phyloP scores from a whole-genome alignment of 257 asterid genomes.

The Solanum microdontum region DNA sequence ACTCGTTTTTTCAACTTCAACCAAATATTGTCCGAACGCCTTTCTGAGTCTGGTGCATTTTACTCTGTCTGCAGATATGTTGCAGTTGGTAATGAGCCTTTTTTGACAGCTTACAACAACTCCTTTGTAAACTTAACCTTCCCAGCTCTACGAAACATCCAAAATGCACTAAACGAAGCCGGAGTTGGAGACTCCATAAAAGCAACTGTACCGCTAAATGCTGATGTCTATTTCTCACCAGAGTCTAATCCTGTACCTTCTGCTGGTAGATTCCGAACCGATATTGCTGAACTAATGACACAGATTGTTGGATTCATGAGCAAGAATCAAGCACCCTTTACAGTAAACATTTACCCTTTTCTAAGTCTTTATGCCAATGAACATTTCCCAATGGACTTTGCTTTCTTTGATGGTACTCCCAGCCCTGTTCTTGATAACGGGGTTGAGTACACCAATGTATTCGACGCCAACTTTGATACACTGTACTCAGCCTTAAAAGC shows the following conservation, averaged over 20 bases:
- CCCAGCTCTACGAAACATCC: conserved; percentile 32
- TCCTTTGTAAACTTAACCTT: conserved; percentile 28
- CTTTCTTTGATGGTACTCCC: conserved; percentile 32
- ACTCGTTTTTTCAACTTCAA: neutral
- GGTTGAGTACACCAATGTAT: conserved; percentile 24
- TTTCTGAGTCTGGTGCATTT: neutral
- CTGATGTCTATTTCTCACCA: conserved; percentile 32
- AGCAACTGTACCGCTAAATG: conserved; percentile 37
- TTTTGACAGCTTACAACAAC: conserved; percentile 24
- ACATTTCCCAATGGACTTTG: conserved; percentile 32
- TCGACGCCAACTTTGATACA: conserved; percentile 39
- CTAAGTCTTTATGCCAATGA: conserved; percentile 26
- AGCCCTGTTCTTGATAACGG: conserved; percentile 21
- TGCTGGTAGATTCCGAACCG: conserved; percentile 28
- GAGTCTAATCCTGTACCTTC: conserved; percentile 23
- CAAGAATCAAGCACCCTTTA: conserved; percentile 31
- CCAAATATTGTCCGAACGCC: neutral
- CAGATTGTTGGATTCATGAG: conserved; percentile 30
- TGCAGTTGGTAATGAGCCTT: conserved; percentile 43
- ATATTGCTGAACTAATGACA: conserved; percentile 21
- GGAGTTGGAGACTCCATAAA: conserved; percentile 14
- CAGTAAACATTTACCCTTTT: conserved; percentile 34
- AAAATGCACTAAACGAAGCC: conserved; percentile 37
- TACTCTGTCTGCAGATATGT: conserved; percentile 18
- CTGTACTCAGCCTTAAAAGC: conserved; percentile 27